phyloP scores from a whole-genome alignment of 1,284 basidiomycete genomes.

The Cutaneotrichosporon sp. region DNA sequence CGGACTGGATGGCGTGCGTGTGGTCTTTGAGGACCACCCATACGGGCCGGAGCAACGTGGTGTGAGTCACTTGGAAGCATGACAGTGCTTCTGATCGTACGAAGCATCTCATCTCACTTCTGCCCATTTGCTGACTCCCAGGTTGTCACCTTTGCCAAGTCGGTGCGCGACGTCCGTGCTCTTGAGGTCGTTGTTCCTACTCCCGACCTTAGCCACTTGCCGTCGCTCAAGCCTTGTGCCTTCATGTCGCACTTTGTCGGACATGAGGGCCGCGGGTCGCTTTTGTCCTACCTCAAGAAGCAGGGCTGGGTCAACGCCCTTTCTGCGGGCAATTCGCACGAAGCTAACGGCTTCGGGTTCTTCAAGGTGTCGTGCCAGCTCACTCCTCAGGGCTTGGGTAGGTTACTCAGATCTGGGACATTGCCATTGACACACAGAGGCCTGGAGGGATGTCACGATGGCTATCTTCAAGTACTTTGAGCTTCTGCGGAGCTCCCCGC shows the following conservation, averaged over 20 bases:
- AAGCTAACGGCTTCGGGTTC: slow-evolving; percentile 72
- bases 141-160: slow-evolving; percentile 80
- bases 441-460: slow-evolving; percentile 70
- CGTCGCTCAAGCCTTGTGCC: slow-evolving; percentile 73
- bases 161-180: slow-evolving; percentile 82
- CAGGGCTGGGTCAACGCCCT: slow-evolving; percentile 87
- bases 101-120: not conserved
- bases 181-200: slow-evolving; percentile 86
- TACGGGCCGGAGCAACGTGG: slow-evolving; percentile 67
- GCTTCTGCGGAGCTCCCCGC: slow-evolving; percentile 63
- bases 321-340: slow-evolving; percentile 65
- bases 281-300: slow-evolving; percentile 85
- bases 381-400: slow-evolving; percentile 81
- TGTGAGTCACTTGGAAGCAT: slow-evolving; percentile 53
- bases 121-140: slow-evolving; percentile 39
- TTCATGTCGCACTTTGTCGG: slow-evolving; percentile 86
- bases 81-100: not conserved
- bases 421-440: slow-evolving; percentile 51
- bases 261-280: slow-evolving; percentile 92
- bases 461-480: slow-evolving; percentile 82
- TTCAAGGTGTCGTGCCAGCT: slow-evolving; percentile 80
- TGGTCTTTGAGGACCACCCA: slow-evolving; percentile 68
- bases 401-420: slow-evolving; percentile 36
- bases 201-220: slow-evolving; percentile 73
- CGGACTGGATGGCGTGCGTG: slow-evolving; percentile 39